A percentile compares a stretch with the other conserved stretches of the same genome.
Conservation (phyloP, 2,329 filamentous ascomycete species). For the Xylariaceae sp. region DNA sequence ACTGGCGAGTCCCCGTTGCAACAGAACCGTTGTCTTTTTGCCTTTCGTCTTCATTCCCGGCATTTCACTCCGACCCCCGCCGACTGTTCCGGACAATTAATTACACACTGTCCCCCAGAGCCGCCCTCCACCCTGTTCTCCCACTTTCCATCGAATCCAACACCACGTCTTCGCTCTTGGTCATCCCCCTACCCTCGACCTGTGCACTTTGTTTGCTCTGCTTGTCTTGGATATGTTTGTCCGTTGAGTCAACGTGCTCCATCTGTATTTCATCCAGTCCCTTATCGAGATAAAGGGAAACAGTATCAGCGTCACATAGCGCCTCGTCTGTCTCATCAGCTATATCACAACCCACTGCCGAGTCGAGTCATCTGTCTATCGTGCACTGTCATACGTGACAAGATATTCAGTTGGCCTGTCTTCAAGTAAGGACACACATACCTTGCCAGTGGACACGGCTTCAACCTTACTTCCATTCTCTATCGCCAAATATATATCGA, state of each 20-base stretch:
- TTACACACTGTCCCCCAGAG: slow-evolving; percentile 6
- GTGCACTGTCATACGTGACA: slow-evolving; percentile 1
- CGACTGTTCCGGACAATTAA: slow-evolving; percentile 9
- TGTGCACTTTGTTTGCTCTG: slow-evolving; percentile 7
- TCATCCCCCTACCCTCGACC: not conserved
- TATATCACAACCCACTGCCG: slow-evolving; percentile 4
- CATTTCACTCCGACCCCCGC: slow-evolving; percentile 10
- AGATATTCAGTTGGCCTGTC: slow-evolving; percentile 1
- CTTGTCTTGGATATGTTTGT: slow-evolving; percentile 12
- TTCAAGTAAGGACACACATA: slow-evolving; percentile 14
- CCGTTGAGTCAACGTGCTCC: slow-evolving; percentile 4
- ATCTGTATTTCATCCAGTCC: slow-evolving; percentile 17
- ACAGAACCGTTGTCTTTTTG: not conserved
- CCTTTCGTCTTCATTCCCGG: slow-evolving; percentile 8
- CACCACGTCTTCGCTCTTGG: slow-evolving; percentile 8
- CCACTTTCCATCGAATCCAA: slow-evolving; percentile 7
- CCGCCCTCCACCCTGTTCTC: slow-evolving; percentile 9
- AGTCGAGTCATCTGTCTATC: slow-evolving; percentile 16
- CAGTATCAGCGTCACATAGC: slow-evolving; percentile 1
- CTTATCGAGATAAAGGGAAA: slow-evolving; percentile 4
- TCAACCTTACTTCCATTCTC: not conserved
- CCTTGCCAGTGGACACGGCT: not conserved
- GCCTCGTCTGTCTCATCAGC: slow-evolving; percentile 1
- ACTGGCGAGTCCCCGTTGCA: slow-evolving; percentile 1
- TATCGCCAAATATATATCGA: slow-evolving; percentile 23